phyloP scores from a whole-genome alignment of 371 early-diverging fungal genomes.

The Apophysomyces variabilis region DNA sequence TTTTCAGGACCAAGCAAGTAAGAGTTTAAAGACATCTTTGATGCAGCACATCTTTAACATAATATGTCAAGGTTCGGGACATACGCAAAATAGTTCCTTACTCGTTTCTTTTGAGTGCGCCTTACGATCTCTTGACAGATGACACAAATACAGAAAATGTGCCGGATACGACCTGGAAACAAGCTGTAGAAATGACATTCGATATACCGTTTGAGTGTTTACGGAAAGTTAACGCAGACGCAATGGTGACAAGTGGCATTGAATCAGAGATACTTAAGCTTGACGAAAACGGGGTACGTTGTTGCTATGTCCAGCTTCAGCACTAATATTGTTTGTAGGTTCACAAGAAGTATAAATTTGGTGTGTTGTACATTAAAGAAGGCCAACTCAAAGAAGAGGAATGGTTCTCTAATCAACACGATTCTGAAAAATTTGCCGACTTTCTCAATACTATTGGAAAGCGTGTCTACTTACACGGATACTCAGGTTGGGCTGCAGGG shows the following conservation, averaged over 20 bases:
- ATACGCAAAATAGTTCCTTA: constrained; percentile 27
- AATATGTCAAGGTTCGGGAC: constrained; percentile 19
- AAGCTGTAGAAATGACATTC: constrained; percentile 20
- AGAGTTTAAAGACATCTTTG: background rate
- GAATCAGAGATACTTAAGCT: constrained; percentile 57
- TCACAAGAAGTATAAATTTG: constrained; percentile 79
- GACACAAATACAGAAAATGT: constrained; percentile 14
- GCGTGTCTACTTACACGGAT: constrained; percentile 71
- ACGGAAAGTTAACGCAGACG: constrained; percentile 33
- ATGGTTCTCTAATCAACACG: constrained; percentile 69
- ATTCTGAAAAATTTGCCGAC: constrained; percentile 62
- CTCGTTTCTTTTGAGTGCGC: constrained; percentile 30
- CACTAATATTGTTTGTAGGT: constrained; percentile 49
- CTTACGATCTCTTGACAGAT: constrained; percentile 1
- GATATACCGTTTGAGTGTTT: constrained; percentile 29
- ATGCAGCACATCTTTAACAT: background rate
- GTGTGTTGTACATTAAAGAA: constrained; percentile 67
- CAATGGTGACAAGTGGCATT: constrained; percentile 55
- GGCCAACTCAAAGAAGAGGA: constrained; percentile 80
- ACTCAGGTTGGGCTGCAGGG: constrained; percentile 82
- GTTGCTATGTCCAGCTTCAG: background rate
- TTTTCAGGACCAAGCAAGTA: constrained; percentile 45
- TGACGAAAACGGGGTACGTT: constrained; percentile 56
- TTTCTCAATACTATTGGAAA: constrained; percentile 76
- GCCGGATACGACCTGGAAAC: constrained; percentile 29